A percentile compares a stretch with the other conserved stretches of the same genome.
Evolutionary conservation across 345 rosid genomes (phyloP).

Genomic region (Punica granatum): DNA sequence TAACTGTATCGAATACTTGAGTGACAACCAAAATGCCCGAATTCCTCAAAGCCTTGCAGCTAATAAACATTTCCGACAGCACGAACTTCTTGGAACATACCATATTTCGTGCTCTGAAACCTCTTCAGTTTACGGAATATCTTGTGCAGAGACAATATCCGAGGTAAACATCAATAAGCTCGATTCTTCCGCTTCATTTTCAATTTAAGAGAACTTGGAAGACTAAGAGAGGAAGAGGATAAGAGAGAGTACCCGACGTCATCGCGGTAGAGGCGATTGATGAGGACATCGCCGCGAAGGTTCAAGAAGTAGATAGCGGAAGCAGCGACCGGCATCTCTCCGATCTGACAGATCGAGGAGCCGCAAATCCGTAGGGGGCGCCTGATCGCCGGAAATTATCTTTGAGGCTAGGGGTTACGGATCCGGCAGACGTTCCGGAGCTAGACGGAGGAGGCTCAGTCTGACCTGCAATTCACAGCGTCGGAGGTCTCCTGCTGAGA

Average conservation of each 20-base stretch:
- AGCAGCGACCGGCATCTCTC: constrained; percentile 97
- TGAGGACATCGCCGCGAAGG: constrained; percentile 98
- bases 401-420: background rate
- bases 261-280: constrained; percentile 95
- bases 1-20: background rate
- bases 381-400: background rate
- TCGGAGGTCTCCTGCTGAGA: background rate
- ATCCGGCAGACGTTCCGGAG: background rate
- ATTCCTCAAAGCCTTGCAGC: background rate
- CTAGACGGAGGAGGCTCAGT: background rate
- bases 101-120: background rate
- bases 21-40: background rate
- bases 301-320: constrained; percentile 96
- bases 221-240: background rate
- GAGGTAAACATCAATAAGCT: background rate
- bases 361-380: background rate
- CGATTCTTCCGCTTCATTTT: background rate
- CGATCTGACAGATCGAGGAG: constrained; percentile 20
- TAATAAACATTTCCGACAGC: background rate
- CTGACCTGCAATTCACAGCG: background rate
- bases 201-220: background rate
- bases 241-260: constrained; percentile 70
- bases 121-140: background rate
- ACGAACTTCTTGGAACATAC: background rate
- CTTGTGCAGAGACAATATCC: background rate